A percentile compares a stretch with the other conserved stretches of the same genome.
These are phyloP conservation scores for Bipolaris bicolor DNA, from an alignment of 2,329 filamentous ascomycete genomes.

Conservation along the genomic window DNA sequence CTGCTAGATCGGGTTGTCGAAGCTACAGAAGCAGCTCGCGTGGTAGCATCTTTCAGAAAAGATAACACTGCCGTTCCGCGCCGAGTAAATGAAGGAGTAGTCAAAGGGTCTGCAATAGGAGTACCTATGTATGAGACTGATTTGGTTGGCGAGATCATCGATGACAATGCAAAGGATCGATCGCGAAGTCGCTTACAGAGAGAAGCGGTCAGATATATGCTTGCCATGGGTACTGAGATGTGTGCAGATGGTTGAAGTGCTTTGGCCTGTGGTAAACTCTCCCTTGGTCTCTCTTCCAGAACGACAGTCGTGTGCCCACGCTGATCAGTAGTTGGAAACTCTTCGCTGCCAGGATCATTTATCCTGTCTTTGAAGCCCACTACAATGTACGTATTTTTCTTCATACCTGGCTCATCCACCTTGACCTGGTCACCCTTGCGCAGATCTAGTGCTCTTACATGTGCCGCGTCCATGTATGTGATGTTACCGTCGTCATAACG, in stretches of 20 bases:
- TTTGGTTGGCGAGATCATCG: slow-evolving; percentile 24
- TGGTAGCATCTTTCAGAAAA: slow-evolving; percentile 33
- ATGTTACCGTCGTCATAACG: slow-evolving; percentile 57
- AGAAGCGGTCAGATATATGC: slow-evolving; percentile 53
- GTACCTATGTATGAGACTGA: slow-evolving; percentile 32
- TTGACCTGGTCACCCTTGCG: slow-evolving; percentile 55
- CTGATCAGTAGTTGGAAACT: slow-evolving; percentile 50
- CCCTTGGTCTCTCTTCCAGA: slow-evolving; percentile 50
- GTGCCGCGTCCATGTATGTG: slow-evolving; percentile 48
- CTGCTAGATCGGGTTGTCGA: slow-evolving; percentile 35
- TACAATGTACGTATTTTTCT: slow-evolving; percentile 53
- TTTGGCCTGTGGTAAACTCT: slow-evolving; percentile 41
- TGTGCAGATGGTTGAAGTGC: slow-evolving; percentile 25
- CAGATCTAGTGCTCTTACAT: slow-evolving; percentile 53
- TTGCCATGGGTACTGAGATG: slow-evolving; percentile 49
- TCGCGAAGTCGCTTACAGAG: slow-evolving; percentile 53
- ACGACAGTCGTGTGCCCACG: slow-evolving; percentile 51
- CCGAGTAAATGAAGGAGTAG: slow-evolving; percentile 59
- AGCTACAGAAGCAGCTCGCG: slow-evolving; percentile 37
- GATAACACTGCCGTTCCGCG: slow-evolving; percentile 42
- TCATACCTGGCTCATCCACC: slow-evolving; percentile 54
- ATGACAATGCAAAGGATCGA: slow-evolving; percentile 44
- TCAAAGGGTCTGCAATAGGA: slow-evolving; percentile 44
- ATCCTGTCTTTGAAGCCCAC: slow-evolving; percentile 51
- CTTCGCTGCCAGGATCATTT: slow-evolving; percentile 26